Percentiles rank a stretch among this genome's conserved stretches.
These are phyloP conservation scores for Suhomyces panamericanus DNA, from an alignment of 1,139 yeast species.

Conservation along the genomic window DNA sequence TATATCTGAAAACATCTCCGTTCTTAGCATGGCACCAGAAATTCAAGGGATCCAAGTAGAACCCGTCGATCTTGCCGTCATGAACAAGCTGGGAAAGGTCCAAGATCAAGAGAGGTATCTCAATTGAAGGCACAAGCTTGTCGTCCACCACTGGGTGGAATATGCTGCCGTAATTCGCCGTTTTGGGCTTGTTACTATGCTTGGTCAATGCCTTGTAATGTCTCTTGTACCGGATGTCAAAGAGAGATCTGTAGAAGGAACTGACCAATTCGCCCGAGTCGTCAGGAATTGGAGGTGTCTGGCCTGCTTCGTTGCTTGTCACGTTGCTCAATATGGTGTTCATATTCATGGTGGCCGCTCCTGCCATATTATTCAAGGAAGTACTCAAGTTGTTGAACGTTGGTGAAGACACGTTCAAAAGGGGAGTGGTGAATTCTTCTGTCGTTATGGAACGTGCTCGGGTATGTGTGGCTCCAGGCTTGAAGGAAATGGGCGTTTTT, in stretches of 20 bases:
- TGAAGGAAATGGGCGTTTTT: slow-evolving; percentile 6
- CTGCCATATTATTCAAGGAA: slow-evolving; percentile 12
- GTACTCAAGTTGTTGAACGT: slow-evolving; percentile 13
- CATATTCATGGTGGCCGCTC: slow-evolving; percentile 16
- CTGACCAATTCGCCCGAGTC: slow-evolving; percentile 24
- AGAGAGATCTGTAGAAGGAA: slow-evolving; percentile 37
- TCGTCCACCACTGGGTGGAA: slow-evolving; percentile 44
- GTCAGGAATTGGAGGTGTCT: slow-evolving; percentile 3
- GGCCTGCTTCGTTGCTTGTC: neutral
- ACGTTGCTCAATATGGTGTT: slow-evolving; percentile 11
- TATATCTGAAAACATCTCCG: slow-evolving; percentile 48
- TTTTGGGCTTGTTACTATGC: slow-evolving; percentile 6
- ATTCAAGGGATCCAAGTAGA: slow-evolving; percentile 36
- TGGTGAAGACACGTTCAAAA: slow-evolving; percentile 12
- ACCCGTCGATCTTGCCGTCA: slow-evolving; percentile 46
- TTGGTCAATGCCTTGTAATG: slow-evolving; percentile 24
- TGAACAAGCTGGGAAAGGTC: slow-evolving; percentile 32
- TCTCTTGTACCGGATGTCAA: slow-evolving; percentile 35
- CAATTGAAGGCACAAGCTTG: slow-evolving; percentile 42
- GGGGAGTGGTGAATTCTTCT: slow-evolving; percentile 14
- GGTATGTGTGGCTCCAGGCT: slow-evolving; percentile 12
- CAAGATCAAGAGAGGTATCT: slow-evolving; percentile 36
- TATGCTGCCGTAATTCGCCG: slow-evolving; percentile 21
- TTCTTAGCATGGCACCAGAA: slow-evolving; percentile 55
- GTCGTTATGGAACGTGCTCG: slow-evolving; percentile 16